Conservation (phyloP, 202 grass and related monocot genomes). For the Carex sylvatica region DNA sequence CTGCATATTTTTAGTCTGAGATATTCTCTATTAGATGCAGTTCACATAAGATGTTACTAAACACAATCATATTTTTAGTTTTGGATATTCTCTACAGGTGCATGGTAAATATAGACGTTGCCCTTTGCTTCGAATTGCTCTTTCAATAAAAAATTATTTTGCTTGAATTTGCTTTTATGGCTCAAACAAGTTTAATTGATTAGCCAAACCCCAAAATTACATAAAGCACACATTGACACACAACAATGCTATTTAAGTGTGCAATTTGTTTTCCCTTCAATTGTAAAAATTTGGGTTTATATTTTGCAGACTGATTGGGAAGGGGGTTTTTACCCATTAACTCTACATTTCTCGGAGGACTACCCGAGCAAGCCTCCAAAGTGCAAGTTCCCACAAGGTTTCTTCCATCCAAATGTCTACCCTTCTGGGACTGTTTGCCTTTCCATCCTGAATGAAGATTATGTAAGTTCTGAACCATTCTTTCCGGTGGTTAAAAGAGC, state of each 20-base stretch:
- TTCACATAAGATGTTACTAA: neutral
- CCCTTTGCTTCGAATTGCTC: neutral
- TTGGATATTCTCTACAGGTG: neutral
- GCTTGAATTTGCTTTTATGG: neutral
- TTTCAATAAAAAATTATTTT: neutral
- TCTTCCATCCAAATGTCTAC: conserved; percentile 81
- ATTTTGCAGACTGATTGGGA: conserved; percentile 86
- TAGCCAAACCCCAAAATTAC: neutral
- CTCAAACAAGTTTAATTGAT: neutral
- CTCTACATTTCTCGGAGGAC: conserved; percentile 61
- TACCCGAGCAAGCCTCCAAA: conserved; percentile 61
- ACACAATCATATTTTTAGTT: neutral
- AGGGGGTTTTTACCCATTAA: conserved; percentile 69
- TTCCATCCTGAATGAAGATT: conserved; percentile 59
- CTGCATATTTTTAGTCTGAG: neutral
- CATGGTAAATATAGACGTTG: neutral
- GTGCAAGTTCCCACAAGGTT: conserved; percentile 71
- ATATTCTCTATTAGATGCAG: neutral
- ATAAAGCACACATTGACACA: neutral
- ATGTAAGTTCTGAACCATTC: conserved; percentile 37
- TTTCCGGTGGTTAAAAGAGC: neutral
- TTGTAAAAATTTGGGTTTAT: neutral
- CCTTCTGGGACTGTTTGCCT: conserved; percentile 58
- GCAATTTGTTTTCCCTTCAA: neutral
- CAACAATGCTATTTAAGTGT: neutral